These are phyloP conservation scores for Colletotrichum incanum DNA, from an alignment of 2,329 filamentous ascomycete species.

Conservation along the genomic window DNA sequence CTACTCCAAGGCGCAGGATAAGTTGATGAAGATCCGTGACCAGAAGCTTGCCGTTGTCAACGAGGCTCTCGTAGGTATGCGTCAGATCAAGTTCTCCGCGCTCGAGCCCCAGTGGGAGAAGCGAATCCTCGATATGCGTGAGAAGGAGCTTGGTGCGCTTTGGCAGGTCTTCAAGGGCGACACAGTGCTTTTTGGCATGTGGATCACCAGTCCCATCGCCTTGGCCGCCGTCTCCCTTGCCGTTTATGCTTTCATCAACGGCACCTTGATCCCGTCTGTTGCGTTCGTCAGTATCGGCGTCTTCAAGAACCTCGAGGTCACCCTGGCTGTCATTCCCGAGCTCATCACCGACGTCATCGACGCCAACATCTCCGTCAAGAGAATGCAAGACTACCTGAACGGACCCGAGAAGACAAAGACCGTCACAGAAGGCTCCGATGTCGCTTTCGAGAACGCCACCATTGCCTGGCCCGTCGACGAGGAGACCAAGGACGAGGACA, in stretches of 20 bases:
- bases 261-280: constrained; percentile 77
- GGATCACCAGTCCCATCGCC: constrained; percentile 81
- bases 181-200: constrained; percentile 75
- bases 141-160: constrained; percentile 76
- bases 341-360: constrained; percentile 80
- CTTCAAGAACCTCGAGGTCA: constrained; percentile 81
- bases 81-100: constrained; percentile 89
- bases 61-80: constrained; percentile 83
- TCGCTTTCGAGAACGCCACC: constrained; percentile 77
- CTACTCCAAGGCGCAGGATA: constrained; percentile 76
- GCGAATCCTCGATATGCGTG: constrained; percentile 74
- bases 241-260: constrained; percentile 76
- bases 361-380: constrained; percentile 79
- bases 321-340: constrained; percentile 80
- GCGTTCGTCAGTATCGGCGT: constrained; percentile 85
- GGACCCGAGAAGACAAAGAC: constrained; percentile 75
- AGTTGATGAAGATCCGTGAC: constrained; percentile 83
- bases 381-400: constrained; percentile 80
- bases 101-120: constrained; percentile 82
- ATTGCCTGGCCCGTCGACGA: constrained; percentile 83
- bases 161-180: constrained; percentile 79
- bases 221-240: constrained; percentile 80
- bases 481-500: constrained; percentile 68
- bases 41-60: constrained; percentile 83
- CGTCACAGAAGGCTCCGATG: constrained; percentile 69